Base-by-base conservation (phyloP, 179 eudicot species). In the Patellifolia procumbens region DNA sequence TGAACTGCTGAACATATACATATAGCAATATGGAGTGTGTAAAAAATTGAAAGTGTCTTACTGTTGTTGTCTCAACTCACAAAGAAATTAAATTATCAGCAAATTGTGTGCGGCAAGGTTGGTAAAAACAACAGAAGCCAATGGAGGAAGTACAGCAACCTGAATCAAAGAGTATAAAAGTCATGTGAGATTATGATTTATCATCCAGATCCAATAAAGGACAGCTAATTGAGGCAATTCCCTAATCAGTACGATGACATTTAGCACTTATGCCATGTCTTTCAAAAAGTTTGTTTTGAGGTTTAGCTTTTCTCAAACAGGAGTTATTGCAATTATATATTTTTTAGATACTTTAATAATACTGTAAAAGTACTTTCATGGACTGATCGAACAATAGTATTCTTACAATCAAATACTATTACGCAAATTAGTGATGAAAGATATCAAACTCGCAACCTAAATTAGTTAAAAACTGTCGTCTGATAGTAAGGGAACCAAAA, bases 101-200 rank as follows among this genome's bases (percentile, higher is more conserved):
- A 63, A 89, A 83, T 79, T 92, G 98, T n/a, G n/a, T 24, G 98
- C 85, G 68, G 98, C 98, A 70, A 94, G 71, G 81, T 87, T 78
- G 74, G 97, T 93, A 29, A 90, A 91, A 53, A 92, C 67, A 74
- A 94, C 85, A 61, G 98, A 94, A 76, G 97, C 97, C 82, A 94
- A 80, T 64, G 99, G 92, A 85, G 99, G 99, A 79, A 93, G 91
- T 49, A 95, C 91, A 71, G 99, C 93, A 31, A 95, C 99, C 99
- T 95, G 84, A 79, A 79, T 65, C 26, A 73, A 11, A 32, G 24
- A 67, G 55, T 52, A 56, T 52, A 24, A 77, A 61, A 46, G 10
- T 39, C 9, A 24, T 9, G 43, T 51, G 19, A 53, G 73, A 49
- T 51, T 48, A 0, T 7, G 8, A 13, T 42, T 8, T 13, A 22